Evolutionary conservation across 306 rosid genomes (phyloP), one percentile per base, ranked within the genome.

Genomic region (Trifolium pratense): DNA sequence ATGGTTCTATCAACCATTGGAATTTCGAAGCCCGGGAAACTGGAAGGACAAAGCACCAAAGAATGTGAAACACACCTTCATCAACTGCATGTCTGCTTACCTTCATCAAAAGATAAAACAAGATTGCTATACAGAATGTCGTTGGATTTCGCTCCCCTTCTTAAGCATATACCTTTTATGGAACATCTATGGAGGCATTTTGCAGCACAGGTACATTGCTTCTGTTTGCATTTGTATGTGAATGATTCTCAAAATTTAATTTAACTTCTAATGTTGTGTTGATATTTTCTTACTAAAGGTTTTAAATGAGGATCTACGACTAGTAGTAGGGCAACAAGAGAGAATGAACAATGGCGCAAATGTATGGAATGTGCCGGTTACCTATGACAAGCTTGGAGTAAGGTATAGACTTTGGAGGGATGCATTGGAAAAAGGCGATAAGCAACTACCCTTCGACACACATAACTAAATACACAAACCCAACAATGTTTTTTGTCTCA

Each of bases 1-100:
- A 89, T 91, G 91, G 98, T 93, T 3, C 86, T 91, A 29, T 93
- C 98, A 15, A 93, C 98, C 64, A 91, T 93, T 15, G 98, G 98
- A 75, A 93, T 93, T 74, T 93, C 98, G 53, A 91, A 93, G 70
- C 98, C 98, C 2, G 98, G 98, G 20, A 89, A 89, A 79, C 85
- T 93, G 15, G 90, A 89, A 75, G 98, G 98, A 25, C 90, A 91
- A 84, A 91, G 51, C 68, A 85, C 93, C 21, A 69, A 75, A 3
- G 88, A 93, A 52, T 93, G 98, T 34, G 67, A 84, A 11, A 93
- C 98, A 0, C 98, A 93, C 69, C 86, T 93, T 26, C 98, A 93
- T 81, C 98, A 93, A 71, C 98, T 91, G 49, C 97, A 93, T 55
- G 98, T 93, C 43, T 93, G 98, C 83, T 82, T 91, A 74, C 98